Evolutionary conservation across 73 alveolate genomes (phyloP), one percentile per base, ranked within the genome.

Genomic region (Loxodes magnus): DNA sequence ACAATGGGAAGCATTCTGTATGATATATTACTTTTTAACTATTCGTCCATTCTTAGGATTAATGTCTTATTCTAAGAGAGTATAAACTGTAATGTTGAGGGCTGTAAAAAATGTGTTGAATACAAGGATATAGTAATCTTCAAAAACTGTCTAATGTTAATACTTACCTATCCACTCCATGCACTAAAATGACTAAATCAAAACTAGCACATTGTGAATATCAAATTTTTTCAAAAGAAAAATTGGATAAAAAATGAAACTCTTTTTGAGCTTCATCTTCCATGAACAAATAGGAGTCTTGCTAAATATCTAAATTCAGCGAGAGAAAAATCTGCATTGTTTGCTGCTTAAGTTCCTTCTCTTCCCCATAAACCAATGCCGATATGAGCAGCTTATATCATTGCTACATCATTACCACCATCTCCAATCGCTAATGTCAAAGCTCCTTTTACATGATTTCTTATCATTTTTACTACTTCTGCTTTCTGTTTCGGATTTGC

Each of bases 401-500:
- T 88, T 35, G 88, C 79, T 10, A 83, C 91, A 84, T 87, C 97
- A 79, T 87, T 87, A 10, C 95, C 93, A 2, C 97, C 97, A 57
- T 87, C 97, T 16, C 97, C 97, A 17, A 87, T 73, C 0, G 95
- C 88, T 2, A 87, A 56, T n/a, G 95, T 79, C 17, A 72, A 63
- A 35, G 62, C 82, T 33, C 67, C 74, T 43, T 61, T 62, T 34
- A 55, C 36, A 46, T 73, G 57, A 21, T 74, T 54, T 57, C 83
- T 82, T 7, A 91, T 88, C 48, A 89, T 62, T 43, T 64, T 46
- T 20, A 93, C 97, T 38, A 93, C 91, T 51, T 89, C 74, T 10
- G 97, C 94, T 56, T 93, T 93, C 67, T 93, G 87, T 20, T 74
- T 77, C 1, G 99, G 99, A 44, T 85, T 82, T 1, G 94, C 95